A percentile compares a stretch with the other conserved stretches of the same genome.
Conservation (phyloP, 2,329 filamentous ascomycete species). For the Colletotrichum lupini region DNA sequence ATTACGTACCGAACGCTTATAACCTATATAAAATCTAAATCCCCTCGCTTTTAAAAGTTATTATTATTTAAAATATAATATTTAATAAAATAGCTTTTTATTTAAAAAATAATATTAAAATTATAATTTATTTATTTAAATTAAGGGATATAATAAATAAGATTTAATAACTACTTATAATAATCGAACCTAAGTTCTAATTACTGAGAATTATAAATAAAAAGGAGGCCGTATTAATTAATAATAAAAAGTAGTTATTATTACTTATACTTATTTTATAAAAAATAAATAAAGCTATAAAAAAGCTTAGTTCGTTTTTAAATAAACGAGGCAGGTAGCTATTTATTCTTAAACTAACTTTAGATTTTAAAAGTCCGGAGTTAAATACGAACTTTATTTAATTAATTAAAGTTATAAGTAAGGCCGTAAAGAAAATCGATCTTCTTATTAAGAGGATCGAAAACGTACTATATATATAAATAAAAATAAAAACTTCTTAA, state of each 20-base stretch:
- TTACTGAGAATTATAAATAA: no score
- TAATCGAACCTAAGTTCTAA: no score
- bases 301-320: no score
- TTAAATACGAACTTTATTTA: accelerated
- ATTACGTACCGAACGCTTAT: background rate
- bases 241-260: background rate
- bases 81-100: background rate
- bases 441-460: no score
- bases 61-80: background rate
- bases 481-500: no score
- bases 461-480: background rate
- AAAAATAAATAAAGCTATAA: background rate
- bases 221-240: background rate
- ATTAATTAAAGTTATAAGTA: accelerated
- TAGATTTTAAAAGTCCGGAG: no score
- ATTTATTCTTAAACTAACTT: no score
- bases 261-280: background rate
- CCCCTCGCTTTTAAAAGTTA: background rate
- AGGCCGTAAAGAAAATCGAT: no score
- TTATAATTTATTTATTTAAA: accelerated
- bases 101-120: background rate
- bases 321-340: no score
- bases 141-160: no score
- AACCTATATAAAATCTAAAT: background rate
- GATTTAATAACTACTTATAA: background rate